phyloP scores from a whole-genome alignment of 2,329 filamentous ascomycete genomes.

The Fusarium bulbicola region DNA sequence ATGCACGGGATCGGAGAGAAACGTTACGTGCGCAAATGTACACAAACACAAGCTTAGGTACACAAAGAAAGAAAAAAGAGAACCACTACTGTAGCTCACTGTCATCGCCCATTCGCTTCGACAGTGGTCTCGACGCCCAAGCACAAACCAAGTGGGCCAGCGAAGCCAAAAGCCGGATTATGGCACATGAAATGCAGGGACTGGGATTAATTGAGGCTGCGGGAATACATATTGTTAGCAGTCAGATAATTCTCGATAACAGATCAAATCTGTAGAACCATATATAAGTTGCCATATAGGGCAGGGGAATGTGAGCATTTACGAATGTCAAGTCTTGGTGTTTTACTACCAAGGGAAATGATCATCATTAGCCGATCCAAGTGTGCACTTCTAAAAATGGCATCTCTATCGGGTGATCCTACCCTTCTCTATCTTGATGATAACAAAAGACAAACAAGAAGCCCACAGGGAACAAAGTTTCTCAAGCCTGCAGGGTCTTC shows the following conservation, averaged over 20 bases:
- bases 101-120: neutral
- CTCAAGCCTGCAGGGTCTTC: constrained; percentile 27
- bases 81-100: neutral
- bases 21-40: constrained; percentile 6
- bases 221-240: constrained; percentile 1
- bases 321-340: neutral
- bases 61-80: constrained; percentile 13
- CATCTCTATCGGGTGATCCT: neutral
- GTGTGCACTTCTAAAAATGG: constrained; percentile 7
- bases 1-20: constrained; percentile 15
- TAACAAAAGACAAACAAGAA: neutral
- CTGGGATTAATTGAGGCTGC: constrained; percentile 17
- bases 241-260: constrained; percentile 7
- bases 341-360: neutral
- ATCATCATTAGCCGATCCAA: neutral
- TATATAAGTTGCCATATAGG: neutral
- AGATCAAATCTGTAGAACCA: neutral
- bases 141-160: constrained; percentile 38
- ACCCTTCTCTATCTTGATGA: constrained; percentile 13
- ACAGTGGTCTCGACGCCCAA: constrained; percentile 34
- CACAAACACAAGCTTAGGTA: neutral
- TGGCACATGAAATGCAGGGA: constrained; percentile 32
- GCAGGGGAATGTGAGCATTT: neutral
- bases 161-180: constrained; percentile 38
- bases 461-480: constrained; percentile 14